Evolutionary conservation across 306 rosid species (phyloP).

Genomic region (Acacia melanoxylon): DNA sequence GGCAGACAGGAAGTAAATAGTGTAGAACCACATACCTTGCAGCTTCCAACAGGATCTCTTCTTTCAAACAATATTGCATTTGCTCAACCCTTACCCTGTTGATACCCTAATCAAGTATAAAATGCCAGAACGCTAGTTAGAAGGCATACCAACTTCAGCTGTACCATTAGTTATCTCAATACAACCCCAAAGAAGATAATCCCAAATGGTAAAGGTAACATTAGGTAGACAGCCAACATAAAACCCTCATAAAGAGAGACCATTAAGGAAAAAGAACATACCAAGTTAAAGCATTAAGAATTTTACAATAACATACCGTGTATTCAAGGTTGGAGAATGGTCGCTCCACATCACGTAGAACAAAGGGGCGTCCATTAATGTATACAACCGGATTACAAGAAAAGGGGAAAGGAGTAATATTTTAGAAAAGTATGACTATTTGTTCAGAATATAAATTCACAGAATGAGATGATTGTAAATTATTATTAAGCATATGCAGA

Average conservation of each 20-base stretch:
- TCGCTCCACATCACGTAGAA: constrained; percentile 83
- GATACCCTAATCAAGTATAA: constrained; percentile 61
- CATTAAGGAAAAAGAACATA: background rate
- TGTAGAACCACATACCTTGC: constrained; percentile 54
- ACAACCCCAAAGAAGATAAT: constrained; percentile 33
- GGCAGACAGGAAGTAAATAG: background rate
- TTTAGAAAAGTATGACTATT: constrained; percentile 7
- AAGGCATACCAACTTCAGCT: constrained; percentile 1
- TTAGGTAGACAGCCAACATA: constrained; percentile 4
- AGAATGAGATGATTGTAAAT: background rate
- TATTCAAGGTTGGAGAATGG: constrained; percentile 95
- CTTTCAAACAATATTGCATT: constrained; percentile 85
- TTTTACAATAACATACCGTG: constrained; percentile 48
- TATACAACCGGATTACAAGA: constrained; percentile 69
- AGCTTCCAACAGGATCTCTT: constrained; percentile 79
- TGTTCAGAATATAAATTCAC: background rate
- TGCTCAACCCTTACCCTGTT: constrained; percentile 84
- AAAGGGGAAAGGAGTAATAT: constrained; percentile 10
- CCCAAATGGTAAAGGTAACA: background rate
- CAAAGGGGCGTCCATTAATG: constrained; percentile 91
- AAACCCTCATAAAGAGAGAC: background rate
- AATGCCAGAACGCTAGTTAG: constrained; percentile 24
- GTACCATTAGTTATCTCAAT: background rate
- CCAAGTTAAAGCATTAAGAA: background rate
- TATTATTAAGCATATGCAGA: background rate